Conservation (phyloP, 768 basidiomycete genomes). For the Psilocybe subaeruginosa region DNA sequence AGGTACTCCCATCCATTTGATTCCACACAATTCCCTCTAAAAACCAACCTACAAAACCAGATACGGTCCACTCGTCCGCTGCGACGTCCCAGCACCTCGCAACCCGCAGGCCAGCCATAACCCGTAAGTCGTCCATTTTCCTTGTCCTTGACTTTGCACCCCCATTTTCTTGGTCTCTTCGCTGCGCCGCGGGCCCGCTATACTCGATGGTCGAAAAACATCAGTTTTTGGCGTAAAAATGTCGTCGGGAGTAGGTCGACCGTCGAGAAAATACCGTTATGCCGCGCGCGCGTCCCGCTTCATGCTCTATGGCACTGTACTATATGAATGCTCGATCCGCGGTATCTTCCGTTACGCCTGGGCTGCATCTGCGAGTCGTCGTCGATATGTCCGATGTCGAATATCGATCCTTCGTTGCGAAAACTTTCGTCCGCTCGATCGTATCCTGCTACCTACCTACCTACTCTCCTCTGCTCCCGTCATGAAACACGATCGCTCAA, state of each 20-base stretch:
- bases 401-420: conserved; percentile 15
- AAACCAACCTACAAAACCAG: conserved; percentile 34
- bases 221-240: background rate
- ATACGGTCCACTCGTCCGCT: conserved; percentile 82
- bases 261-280: background rate
- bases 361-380: conserved; percentile 2
- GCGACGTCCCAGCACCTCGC: conserved; percentile 88
- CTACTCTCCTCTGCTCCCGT: conserved; percentile 2
- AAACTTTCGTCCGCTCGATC: conserved; percentile 15
- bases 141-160: conserved; percentile 12
- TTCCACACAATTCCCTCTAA: background rate
- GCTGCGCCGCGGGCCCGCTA: conserved; percentile 18
- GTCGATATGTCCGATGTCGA: conserved; percentile 16
- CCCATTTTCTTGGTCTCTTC: conserved; percentile 24
- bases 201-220: conserved; percentile 8
- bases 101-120: conserved; percentile 74
- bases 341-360: background rate
- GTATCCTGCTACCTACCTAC: conserved; percentile 18
- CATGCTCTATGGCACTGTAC: background rate
- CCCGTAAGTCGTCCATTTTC: conserved; percentile 67
- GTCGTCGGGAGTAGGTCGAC: conserved; percentile 1
- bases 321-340: background rate
- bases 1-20: conserved; percentile 45
- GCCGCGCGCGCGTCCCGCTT: background rate
- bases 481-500: conserved; percentile 35